Evolutionary conservation across 1,139 yeast genomes (phyloP), one percentile per base, ranked within the genome.

Genomic region (Yamadazyma diospyri): DNA sequence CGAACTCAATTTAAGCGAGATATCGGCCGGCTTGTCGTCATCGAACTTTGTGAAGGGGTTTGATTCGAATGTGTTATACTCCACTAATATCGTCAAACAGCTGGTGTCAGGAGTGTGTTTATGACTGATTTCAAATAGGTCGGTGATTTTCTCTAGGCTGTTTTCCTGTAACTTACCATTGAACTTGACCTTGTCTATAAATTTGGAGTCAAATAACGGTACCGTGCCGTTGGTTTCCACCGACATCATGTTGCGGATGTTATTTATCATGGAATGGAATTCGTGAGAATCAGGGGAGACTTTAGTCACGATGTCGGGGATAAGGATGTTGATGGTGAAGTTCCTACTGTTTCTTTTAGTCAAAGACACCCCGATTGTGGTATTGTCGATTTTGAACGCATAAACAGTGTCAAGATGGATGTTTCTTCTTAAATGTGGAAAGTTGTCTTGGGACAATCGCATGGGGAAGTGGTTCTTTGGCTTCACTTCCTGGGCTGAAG

Each of bases 231-330:
- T 23, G 19, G 20, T 23, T 12, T 14, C 5, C 5, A 23, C 8
- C 5, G 23, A 7, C 12, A 6, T 23, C 33, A 35, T 31, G 2
- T 33, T 25, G 22, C 28, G 23, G 26, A 41, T 35, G 11, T 38
- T 32, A 3, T 44, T 36, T 5, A 48, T 29, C n/a, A 56, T 35
- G 3, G 38, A 23, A 10, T 48, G 43, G 33, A 62, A 59, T 2
- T 52, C 18, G 4, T 43, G 35, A 17, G 57, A 46, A 20, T 42
- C 48, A 0, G 72, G 72, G 2, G 57, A 22, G 2, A 65, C 25
- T 29, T 47, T 50, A 4, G 71, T 50, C 3, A 59, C 57, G 4
- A 68, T 33, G 42, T 70, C 76, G 2, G 74, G 73, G 11, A 71
- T 46, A 41, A 72, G 77, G n/a, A 72, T 38, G 45, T 46, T 33